Percentiles rank a stretch among this genome's conserved stretches.
These are phyloP conservation scores for Sugiyamaella valdiviana DNA, from an alignment of 805 yeast genomes.

Conservation along the genomic window DNA sequence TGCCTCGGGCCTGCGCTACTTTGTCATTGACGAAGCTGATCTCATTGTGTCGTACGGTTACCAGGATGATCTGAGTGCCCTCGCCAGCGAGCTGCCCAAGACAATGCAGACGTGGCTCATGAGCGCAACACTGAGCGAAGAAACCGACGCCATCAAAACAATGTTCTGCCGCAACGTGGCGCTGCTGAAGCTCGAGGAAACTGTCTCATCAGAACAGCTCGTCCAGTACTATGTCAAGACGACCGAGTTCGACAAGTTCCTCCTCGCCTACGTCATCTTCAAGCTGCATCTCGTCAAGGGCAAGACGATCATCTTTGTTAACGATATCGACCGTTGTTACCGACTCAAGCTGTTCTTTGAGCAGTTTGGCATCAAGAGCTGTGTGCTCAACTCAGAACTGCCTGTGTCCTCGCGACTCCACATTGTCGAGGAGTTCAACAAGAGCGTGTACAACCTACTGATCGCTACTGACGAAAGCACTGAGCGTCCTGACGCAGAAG, in stretches of 20 bases:
- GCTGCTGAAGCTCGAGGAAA: conserved; percentile 70
- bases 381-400: conserved; percentile 85
- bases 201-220: conserved; percentile 52
- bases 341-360: conserved; percentile 83
- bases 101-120: conserved; percentile 79
- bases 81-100: conserved; percentile 60
- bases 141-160: conserved; percentile 66
- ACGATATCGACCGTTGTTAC: conserved; percentile 92
- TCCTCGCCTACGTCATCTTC: conserved; percentile 84
- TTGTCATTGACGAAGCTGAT: conserved; percentile 95
- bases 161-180: conserved; percentile 81
- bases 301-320: conserved; percentile 83
- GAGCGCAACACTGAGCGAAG: conserved; percentile 94
- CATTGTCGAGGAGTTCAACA: conserved; percentile 91
- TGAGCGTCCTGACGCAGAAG: conserved; percentile 48
- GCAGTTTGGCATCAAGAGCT: conserved; percentile 86
- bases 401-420: conserved; percentile 91
- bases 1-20: conserved; percentile 51
- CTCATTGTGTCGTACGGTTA: conserved; percentile 85
- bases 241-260: conserved; percentile 83
- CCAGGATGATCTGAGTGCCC: conserved; percentile 68
- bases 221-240: conserved; percentile 83
- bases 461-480: conserved; percentile 93
- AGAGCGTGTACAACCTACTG: conserved; percentile 74
- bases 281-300: conserved; percentile 85